A percentile compares a stretch with the other conserved stretches of the same genome.
Evolutionary conservation across 1,284 basidiomycete species (phyloP).

Genomic region (Mrakiaceae sp.): DNA sequence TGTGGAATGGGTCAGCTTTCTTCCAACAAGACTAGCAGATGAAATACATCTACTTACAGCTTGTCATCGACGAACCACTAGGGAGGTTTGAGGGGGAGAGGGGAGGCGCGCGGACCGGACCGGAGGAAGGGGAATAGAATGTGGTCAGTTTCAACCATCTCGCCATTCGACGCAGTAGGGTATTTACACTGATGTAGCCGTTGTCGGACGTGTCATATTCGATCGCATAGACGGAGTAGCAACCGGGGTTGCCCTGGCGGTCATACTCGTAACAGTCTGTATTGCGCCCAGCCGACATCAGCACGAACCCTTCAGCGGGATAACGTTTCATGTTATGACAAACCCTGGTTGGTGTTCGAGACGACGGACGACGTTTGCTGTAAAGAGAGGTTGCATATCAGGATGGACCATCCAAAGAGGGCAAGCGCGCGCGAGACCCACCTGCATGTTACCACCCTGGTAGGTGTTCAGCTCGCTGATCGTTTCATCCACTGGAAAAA

Average conservation of each 20-base stretch:
- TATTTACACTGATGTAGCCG: constrained; percentile 45
- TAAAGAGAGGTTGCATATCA: constrained; percentile 19
- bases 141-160: too few relatives aligned
- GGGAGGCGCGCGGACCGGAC: too few relatives aligned
- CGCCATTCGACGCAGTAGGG: too few relatives aligned
- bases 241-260: constrained; percentile 29
- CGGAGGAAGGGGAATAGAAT: too few relatives aligned
- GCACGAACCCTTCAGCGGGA: not conserved
- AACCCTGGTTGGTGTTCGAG: constrained; percentile 36
- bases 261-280: not conserved
- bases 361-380: constrained; percentile 52
- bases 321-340: constrained; percentile 22
- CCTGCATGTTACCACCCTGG: constrained; percentile 34
- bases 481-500: constrained; percentile 24
- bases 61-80: constrained; percentile 54
- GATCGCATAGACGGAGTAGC: constrained; percentile 45
- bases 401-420: not conserved
- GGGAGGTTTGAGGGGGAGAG: too few relatives aligned
- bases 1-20: too few relatives aligned
- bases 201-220: constrained; percentile 46
- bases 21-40: too few relatives aligned
- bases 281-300: not conserved
- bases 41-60: constrained; percentile 19
- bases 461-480: constrained; percentile 41
- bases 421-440: not conserved